Percentiles rank a stretch among this genome's conserved stretches.
phyloP scores from a whole-genome alignment of 2,329 filamentous ascomycete genomes.

The Trichocomaceae sp. region DNA sequence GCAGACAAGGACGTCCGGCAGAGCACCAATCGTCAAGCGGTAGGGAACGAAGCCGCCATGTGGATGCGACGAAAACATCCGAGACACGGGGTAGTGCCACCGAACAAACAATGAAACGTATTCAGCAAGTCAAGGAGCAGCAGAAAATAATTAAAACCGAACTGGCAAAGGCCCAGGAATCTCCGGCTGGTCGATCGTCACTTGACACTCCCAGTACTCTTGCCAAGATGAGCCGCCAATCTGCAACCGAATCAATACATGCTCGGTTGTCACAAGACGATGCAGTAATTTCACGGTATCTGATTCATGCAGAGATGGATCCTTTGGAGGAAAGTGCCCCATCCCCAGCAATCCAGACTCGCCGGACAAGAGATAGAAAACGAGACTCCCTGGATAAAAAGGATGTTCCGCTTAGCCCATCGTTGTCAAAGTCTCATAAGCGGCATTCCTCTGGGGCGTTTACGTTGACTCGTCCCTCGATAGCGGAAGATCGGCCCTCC shows the following conservation, averaged over 20 bases:
- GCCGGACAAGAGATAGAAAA: slow-evolving; percentile 38
- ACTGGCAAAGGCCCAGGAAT: slow-evolving; percentile 33
- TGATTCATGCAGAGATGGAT: slow-evolving; percentile 25
- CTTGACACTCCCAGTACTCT: slow-evolving; percentile 12
- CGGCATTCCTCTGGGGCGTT: slow-evolving; percentile 35
- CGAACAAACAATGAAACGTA: slow-evolving; percentile 52
- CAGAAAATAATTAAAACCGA: slow-evolving; percentile 50
- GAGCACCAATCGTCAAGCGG: slow-evolving; percentile 30
- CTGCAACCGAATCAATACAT: slow-evolving; percentile 16
- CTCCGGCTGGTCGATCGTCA: slow-evolving; percentile 20
- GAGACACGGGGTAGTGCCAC: slow-evolving; percentile 38
- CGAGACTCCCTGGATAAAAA: slow-evolving; percentile 26
- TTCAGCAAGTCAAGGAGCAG: slow-evolving; percentile 52
- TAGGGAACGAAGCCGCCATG: slow-evolving; percentile 26
- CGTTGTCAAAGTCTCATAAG: slow-evolving; percentile 25
- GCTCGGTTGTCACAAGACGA: slow-evolving; percentile 11
- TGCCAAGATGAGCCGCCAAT: background rate
- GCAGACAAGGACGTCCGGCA: slow-evolving; percentile 3
- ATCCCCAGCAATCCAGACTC: slow-evolving; percentile 61
- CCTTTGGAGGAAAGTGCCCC: slow-evolving; percentile 58
- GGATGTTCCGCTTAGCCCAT: slow-evolving; percentile 24
- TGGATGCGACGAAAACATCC: slow-evolving; percentile 33
- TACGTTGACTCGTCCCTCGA: slow-evolving; percentile 36
- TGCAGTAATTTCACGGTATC: slow-evolving; percentile 14
- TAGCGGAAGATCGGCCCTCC: slow-evolving; percentile 63